A percentile compares a stretch with the other conserved stretches of the same genome.
These are phyloP conservation scores for Ustilago shanxiensis DNA, from an alignment of 1,284 basidiomycete genomes.

Conservation along the genomic window DNA sequence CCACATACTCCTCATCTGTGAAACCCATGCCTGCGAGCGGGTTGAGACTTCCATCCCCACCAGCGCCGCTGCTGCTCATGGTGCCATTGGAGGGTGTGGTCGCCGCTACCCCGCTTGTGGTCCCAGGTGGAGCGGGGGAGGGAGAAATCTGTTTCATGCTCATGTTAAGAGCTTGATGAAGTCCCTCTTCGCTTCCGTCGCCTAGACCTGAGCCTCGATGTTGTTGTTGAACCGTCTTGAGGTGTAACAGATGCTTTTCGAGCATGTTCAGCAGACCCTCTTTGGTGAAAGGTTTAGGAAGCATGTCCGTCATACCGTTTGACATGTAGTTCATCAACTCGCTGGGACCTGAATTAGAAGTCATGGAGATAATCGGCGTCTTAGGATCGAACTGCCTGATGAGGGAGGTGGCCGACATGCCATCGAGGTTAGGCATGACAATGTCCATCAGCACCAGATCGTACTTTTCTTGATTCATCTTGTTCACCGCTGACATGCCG, in stretches of 20 bases:
- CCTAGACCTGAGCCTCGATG: slow-evolving; percentile 7
- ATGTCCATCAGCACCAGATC: slow-evolving; percentile 89
- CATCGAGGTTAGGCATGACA: slow-evolving; percentile 90
- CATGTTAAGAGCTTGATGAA: slow-evolving; percentile 1
- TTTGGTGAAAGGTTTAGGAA: slow-evolving; percentile 97
- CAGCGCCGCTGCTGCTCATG: slow-evolving; percentile 8
- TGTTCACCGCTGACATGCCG: slow-evolving; percentile 91
- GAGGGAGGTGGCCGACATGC: slow-evolving; percentile 86
- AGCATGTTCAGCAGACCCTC: slow-evolving; percentile 90
- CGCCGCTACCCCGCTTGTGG: not conserved
- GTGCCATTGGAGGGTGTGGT: slow-evolving; percentile 2
- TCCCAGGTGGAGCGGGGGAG: not conserved
- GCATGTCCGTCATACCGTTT: slow-evolving; percentile 92
- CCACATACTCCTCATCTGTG: slow-evolving; percentile 64
- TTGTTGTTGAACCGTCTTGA: slow-evolving; percentile 82
- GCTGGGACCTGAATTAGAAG: slow-evolving; percentile 88
- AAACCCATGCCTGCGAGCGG: slow-evolving; percentile 65
- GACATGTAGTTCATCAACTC: slow-evolving; percentile 93
- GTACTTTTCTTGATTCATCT: slow-evolving; percentile 94
- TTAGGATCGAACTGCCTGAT: slow-evolving; percentile 93
- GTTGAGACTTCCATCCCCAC: slow-evolving; percentile 46
- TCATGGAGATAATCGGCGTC: slow-evolving; percentile 98
- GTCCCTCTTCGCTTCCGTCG: not conserved
- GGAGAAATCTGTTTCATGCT: slow-evolving; percentile 12
- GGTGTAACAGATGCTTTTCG: slow-evolving; percentile 94